Percentiles rank a stretch among this genome's conserved stretches.
phyloP scores from a whole-genome alignment of 352 stramenopile genomes.

The Pythium volutum region DNA sequence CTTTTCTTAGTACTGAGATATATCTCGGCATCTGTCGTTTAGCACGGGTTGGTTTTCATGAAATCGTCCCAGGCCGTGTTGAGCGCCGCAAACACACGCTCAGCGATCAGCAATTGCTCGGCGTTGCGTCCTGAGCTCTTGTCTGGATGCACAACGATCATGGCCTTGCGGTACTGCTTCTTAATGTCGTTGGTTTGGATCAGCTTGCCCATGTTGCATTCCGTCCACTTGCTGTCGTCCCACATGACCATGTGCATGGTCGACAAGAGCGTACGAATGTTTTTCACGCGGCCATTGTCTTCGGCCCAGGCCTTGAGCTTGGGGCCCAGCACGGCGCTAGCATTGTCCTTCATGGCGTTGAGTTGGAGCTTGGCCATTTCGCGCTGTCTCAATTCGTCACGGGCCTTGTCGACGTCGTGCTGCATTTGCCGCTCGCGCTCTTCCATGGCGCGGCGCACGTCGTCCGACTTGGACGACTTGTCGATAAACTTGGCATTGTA shows the following conservation, averaged over 20 bases:
- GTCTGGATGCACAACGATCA: constrained; percentile 92
- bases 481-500: constrained; percentile 85
- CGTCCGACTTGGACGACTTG: constrained; percentile 76
- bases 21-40: constrained; percentile 9
- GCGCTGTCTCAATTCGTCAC: constrained; percentile 66
- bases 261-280: constrained; percentile 88
- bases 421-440: constrained; percentile 74
- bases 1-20: neutral
- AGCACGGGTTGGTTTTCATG: constrained; percentile 67
- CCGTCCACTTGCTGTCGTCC: constrained; percentile 84
- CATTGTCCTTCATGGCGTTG: constrained; percentile 68
- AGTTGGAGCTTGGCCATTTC: constrained; percentile 57
- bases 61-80: constrained; percentile 91
- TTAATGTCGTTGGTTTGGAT: constrained; percentile 89
- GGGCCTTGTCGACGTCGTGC: constrained; percentile 65
- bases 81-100: constrained; percentile 88
- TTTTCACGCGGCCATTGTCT: constrained; percentile 87
- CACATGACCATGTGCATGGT: constrained; percentile 93
- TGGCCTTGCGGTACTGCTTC: constrained; percentile 89
- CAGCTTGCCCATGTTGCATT: constrained; percentile 91
- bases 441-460: constrained; percentile 81
- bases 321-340: constrained; percentile 49
- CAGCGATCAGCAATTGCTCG: constrained; percentile 88
- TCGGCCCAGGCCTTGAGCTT: constrained; percentile 82
- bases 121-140: constrained; percentile 82